Conservation (phyloP, 2,329 filamentous ascomycete species). For the Pyrenochaeta sp. region DNA sequence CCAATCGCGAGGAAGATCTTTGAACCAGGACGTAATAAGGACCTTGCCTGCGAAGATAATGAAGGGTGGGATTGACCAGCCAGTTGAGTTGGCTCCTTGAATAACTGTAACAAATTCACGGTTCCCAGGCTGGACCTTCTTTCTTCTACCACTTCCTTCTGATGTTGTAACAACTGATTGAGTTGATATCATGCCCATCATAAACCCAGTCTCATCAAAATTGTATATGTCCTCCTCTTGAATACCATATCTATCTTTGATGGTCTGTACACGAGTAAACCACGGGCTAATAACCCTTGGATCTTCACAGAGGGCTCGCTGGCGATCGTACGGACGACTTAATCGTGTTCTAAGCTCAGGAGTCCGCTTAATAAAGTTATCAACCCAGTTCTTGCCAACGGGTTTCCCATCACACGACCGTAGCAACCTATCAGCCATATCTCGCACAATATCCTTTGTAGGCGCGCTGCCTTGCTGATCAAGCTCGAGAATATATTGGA, state of each 20-base stretch:
- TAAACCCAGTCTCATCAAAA: constrained; percentile 27
- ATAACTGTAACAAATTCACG: constrained; percentile 41
- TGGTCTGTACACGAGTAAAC: constrained; percentile 13
- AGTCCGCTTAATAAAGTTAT: not conserved
- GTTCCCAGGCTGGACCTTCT: constrained; percentile 34
- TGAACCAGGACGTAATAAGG: constrained; percentile 18
- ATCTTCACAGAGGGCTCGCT: constrained; percentile 12
- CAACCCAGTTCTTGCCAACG: not conserved
- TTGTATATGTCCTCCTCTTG: constrained; percentile 23
- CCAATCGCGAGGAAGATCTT: no score
- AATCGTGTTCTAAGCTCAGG: not conserved
- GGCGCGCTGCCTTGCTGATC: not conserved
- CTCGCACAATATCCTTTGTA: constrained; percentile 6
- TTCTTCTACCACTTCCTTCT: constrained; percentile 19
- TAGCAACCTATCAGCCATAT: constrained; percentile 1
- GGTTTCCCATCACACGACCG: not conserved
- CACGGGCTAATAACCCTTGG: constrained; percentile 3
- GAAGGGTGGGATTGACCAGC: constrained; percentile 16
- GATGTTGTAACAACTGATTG: constrained; percentile 13
- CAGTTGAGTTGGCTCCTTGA: constrained; percentile 19
- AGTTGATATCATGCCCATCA: constrained; percentile 19
- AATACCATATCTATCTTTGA: constrained; percentile 18
- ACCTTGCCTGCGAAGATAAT: constrained; percentile 15
- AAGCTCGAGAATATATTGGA: constrained; percentile 14
- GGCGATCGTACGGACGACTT: not conserved